Conservation (phyloP, 2,329 filamentous ascomycete genomes). For the Botrytis fabae region DNA sequence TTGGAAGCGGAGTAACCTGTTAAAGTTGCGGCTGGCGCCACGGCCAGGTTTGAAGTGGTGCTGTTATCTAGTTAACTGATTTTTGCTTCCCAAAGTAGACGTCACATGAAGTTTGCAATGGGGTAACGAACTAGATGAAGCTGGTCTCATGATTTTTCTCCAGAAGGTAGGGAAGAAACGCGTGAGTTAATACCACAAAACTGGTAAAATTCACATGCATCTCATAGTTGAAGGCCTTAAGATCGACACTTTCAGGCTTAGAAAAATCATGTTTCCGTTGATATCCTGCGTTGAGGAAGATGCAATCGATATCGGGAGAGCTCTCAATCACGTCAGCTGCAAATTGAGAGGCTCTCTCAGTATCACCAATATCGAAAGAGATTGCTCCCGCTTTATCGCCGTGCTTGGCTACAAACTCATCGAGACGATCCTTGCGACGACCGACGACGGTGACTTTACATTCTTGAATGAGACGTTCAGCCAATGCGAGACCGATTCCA, state of each 20-base stretch:
- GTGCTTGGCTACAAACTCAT: constrained; percentile 37
- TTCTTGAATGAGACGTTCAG: constrained; percentile 46
- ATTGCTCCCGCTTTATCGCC: neutral
- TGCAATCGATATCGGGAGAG: constrained; percentile 35
- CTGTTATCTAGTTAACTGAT: constrained; percentile 19
- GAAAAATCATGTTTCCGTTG: constrained; percentile 34
- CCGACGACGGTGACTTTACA: constrained; percentile 55
- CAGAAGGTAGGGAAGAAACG: constrained; percentile 36
- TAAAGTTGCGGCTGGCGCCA: constrained; percentile 32
- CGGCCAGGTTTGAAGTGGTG: constrained; percentile 30
- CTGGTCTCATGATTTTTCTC: constrained; percentile 24
- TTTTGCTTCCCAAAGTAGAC: neutral
- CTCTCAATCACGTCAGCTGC: constrained; percentile 2
- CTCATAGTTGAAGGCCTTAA: neutral
- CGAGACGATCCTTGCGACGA: constrained; percentile 50
- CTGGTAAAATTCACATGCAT: constrained; percentile 36
- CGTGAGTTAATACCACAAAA: constrained; percentile 36
- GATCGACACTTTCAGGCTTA: constrained; percentile 29
- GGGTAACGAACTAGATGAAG: constrained; percentile 29
- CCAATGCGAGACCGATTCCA: constrained; percentile 52
- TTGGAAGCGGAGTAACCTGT: constrained; percentile 49
- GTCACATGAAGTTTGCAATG: too few species aligned
- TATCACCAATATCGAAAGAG: constrained; percentile 23
- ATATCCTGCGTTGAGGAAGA: constrained; percentile 41
- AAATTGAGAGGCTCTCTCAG: constrained; percentile 3